Evolutionary conservation across 164 flowering plant genomes (phyloP), one percentile per base, ranked within the genome.

Genomic region (Annona cherimola): DNA sequence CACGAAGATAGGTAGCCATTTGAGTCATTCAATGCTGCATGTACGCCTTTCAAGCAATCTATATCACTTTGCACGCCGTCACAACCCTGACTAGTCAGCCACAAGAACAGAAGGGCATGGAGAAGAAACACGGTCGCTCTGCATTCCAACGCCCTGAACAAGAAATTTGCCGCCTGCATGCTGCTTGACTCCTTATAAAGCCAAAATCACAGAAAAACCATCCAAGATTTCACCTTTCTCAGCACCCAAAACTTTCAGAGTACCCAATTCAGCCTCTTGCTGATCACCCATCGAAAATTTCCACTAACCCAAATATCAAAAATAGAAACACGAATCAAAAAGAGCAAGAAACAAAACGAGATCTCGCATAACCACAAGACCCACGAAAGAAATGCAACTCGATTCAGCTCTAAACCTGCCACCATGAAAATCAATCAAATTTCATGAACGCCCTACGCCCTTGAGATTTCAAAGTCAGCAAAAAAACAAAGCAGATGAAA

Each of bases 11-110:
- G 78, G 74, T 69, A 76, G 11, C 66, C 63, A 2, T 42, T 42
- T 12, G 97, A 87, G 65, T 91, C 97, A 39, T 73, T 18, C 18
- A 91, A 43, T 2, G 92, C 81, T 0, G 43, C 69, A 69, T 78
- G 76, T 64, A 92, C 60, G 3, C 81, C 60, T 75, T 40, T 80
- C 77, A 92, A 81, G 79, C 97, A 92, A 63, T 74, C 65, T 20
- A 92, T 16, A 78, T 90, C 92, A 45, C 63, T 71, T 50, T 62
- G 76, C 59, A 66, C 67, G 54, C 81, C 82, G 76, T 75, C 68
- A 81, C 81, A 66, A 35, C 76, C 4, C 46, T 66, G 39, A 43
- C 50, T 66, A 42, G 26, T 66, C 20, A 42, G 40, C 69, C 42
- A 66, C 55, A 66, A 43, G 35, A 20, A 66, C 35, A 44, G n/a